Evolutionary conservation across 1,139 yeast species (phyloP).

Genomic region (Ogataea hybrid): DNA sequence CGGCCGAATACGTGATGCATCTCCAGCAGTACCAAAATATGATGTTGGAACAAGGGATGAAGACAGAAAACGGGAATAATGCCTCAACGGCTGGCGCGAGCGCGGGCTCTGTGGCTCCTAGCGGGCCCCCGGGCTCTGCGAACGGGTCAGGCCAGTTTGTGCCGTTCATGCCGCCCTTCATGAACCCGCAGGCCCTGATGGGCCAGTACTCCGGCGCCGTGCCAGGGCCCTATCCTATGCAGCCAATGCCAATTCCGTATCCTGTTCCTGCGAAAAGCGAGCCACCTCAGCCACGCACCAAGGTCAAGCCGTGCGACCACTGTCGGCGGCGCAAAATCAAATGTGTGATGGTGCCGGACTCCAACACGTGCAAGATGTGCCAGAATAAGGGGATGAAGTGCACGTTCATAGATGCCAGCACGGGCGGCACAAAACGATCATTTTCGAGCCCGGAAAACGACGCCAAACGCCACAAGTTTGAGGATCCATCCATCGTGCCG

Average conservation of each 20-base stretch:
- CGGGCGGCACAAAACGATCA: constrained; percentile 27
- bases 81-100: not conserved
- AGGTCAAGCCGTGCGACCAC: constrained; percentile 59
- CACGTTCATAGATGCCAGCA: constrained; percentile 41
- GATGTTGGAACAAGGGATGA: constrained; percentile 26
- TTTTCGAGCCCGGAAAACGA: constrained; percentile 16
- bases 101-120: not conserved
- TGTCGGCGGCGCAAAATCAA: constrained; percentile 65
- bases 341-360: constrained; percentile 60
- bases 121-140: not conserved
- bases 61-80: constrained; percentile 2
- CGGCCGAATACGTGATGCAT: constrained; percentile 30
- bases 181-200: constrained; percentile 17
- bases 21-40: constrained; percentile 32
- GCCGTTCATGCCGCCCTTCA: constrained; percentile 15
- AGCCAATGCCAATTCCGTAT: constrained; percentile 4
- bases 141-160: constrained; percentile 7
- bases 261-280: constrained; percentile 18
- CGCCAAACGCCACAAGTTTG: constrained; percentile 30
- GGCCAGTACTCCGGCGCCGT: constrained; percentile 13
- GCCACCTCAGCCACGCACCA: constrained; percentile 33
- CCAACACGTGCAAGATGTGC: constrained; percentile 64
- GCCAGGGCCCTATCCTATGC: constrained; percentile 10
- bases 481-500: constrained; percentile 34
- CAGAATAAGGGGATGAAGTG: constrained; percentile 66